Percentiles rank a stretch among this genome's conserved stretches.
phyloP scores from a whole-genome alignment of 208 protist genomes.

The Leishmania arabica region DNA sequence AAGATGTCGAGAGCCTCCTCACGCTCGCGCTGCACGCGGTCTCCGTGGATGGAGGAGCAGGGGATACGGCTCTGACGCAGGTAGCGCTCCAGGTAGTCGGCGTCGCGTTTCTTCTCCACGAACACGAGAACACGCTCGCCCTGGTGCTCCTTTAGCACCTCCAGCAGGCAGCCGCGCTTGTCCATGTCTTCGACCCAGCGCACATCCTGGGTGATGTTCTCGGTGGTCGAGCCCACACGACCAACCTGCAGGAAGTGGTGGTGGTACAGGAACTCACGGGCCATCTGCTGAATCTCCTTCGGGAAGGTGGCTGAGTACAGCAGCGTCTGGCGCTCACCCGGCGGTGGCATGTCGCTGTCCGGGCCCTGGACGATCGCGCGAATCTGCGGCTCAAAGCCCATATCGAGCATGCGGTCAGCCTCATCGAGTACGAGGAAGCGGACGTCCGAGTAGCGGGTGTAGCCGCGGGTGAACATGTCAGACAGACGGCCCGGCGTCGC shows the following conservation, averaged over 20 bases:
- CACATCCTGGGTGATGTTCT: conserved; percentile 97
- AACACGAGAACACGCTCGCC: conserved; percentile 94
- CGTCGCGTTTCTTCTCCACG: conserved; percentile 99
- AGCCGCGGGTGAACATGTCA: conserved; percentile 87
- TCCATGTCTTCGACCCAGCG: conserved; percentile 89
- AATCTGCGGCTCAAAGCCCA: conserved; percentile 99
- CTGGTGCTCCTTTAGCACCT: conserved; percentile 68
- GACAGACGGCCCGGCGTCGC: conserved; percentile 92
- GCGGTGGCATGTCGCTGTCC: conserved; percentile 94
- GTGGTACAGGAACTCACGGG: conserved; percentile 96
- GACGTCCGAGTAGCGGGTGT: conserved; percentile 88
- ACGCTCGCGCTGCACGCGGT: conserved; percentile 94
- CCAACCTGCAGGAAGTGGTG: conserved; percentile 98
- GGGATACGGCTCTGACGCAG: conserved; percentile 85
- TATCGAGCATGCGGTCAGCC: conserved; percentile 99
- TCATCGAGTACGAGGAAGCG: conserved; percentile 98
- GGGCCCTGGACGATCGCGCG: conserved; percentile 97
- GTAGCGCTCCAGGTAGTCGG: conserved; percentile 95
- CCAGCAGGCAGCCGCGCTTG: conserved; percentile 78
- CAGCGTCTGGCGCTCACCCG: conserved; percentile 98
- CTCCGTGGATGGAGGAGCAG: conserved; percentile 97
- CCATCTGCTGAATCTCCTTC: conserved; percentile 98
- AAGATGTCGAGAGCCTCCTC: conserved; percentile 93
- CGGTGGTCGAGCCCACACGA: conserved; percentile 97
- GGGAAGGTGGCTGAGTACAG: conserved; percentile 99